Base-by-base conservation (phyloP, 352 stramenopile genomes). In the Globisporangium canariense region DNA sequence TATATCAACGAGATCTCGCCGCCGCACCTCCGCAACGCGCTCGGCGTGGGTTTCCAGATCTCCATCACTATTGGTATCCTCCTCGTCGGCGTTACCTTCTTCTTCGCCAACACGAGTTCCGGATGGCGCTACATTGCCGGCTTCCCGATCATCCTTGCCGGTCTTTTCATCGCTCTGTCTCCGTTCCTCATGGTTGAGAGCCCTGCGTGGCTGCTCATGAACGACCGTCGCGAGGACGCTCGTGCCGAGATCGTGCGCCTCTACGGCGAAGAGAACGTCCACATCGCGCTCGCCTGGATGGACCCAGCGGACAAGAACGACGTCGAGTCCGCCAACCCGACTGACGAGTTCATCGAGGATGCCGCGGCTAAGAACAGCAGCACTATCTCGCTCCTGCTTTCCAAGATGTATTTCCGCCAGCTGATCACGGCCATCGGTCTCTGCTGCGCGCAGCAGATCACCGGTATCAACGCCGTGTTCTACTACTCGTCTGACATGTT, bases 391-490 rank as follows among this genome's bases (percentile, higher is more conserved):
- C 66, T 69, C 40, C 58, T 89, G 16, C 72, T 84, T 58, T 78
- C 73, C 10, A 58, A 68, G 1, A 62, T 70, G 25, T 78, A 80
- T 57, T 67, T 73, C 20, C 70, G 65, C 30, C 81, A 90, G 54
- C 67, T 83, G 1, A 66, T 83, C 4, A 73, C 69, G 28, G 78
- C 78, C 2, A 66, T 88, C 28, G 64, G 69, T 10, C 36, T 41
- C 9, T 41, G 36, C 36, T 41, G 36, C 36, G 36, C 36, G 36
- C 78, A 87, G 43, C 79, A 89, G 49, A 68, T 89, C 46, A 81
- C 79, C 0, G 81, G 81, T 14, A 84, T 91, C 58, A 88, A 88
- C 66, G 70, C 75, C 20, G 68, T 82, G 16, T 81, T 80, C 56
- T 79, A 70, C 65, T 85, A 85, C 69, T 85, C 76, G 50, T 80